Base-by-base conservation (phyloP, 2,329 filamentous ascomycete genomes). In the Didymosphaeria variabile region DNA sequence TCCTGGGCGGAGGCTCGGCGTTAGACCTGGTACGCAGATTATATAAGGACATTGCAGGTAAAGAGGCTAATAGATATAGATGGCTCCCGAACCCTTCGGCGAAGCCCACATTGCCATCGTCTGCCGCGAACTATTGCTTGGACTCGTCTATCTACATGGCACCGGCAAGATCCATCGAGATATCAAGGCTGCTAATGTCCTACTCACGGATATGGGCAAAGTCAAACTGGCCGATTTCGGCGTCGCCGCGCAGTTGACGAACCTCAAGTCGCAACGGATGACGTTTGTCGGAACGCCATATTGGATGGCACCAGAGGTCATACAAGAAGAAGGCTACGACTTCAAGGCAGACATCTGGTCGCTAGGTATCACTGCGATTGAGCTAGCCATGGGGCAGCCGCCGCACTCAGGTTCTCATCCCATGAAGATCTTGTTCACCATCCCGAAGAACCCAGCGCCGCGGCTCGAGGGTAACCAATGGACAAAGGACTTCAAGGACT, bases 301-400 rank as follows among this genome's bases (percentile, higher is more conserved):
- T 78, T 98, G 95, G 95, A 98, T 98, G 94, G 94, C 95, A 1
- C 94, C 94, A 8, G 94, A 98, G 81, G 94, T 98, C 55, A 98
- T 98, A 77, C 97, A 97, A 80, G 94, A 98, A 79, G 95, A 93
- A 58, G 94, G 94, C 51, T 97, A 98, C 81, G 94, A 97, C 78
- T 93, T 97, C 81, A 97, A 97, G 81, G 94, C 94, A 47, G 94
- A 98, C 75, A 97, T 98, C 59, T 98, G 94, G 94, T 97, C 94
- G 0, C 83, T 98, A 19, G 94, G 94, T 40, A 97, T 97, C 74
- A 97, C 94, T 0, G 94, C 94, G 1, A 87, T 98, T 56, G 94
- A 98, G 78, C 80, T 98, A 68, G 94, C 94, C 57, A 91, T 92
- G 64, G 94, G 94, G 62, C 93, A 97, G 74, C 94, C 94, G 13